phyloP scores from a whole-genome alignment of 495 filamentous ascomycete genomes.

The Penicillium canariense region DNA sequence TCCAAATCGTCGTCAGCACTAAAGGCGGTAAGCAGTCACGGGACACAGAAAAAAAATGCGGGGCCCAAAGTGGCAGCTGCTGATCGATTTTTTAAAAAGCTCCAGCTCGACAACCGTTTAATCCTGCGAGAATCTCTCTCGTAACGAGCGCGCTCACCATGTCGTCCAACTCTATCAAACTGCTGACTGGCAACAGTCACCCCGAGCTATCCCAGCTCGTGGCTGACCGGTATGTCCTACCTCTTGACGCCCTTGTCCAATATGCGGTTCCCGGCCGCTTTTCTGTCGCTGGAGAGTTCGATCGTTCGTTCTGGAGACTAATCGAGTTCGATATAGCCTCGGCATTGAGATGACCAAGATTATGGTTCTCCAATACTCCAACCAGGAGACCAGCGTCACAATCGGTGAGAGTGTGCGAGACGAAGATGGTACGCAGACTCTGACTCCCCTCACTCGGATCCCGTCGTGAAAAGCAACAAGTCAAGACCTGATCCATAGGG shows the following conservation, averaged over 20 bases:
- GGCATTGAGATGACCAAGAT: conserved; percentile 93
- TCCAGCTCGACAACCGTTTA: conserved; percentile 5
- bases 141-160: conserved; percentile 39
- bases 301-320: conserved; percentile 4
- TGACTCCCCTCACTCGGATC: not conserved
- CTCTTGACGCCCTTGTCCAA: not conserved
- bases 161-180: conserved; percentile 89
- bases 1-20: no score
- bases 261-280: conserved; percentile 1
- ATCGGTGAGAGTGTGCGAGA: conserved; percentile 96
- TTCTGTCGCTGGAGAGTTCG: not conserved
- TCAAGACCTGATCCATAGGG: not conserved
- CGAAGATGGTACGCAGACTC: conserved; percentile 70
- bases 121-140: conserved; percentile 6
- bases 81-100: conserved; percentile 23
- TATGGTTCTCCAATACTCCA: conserved; percentile 92
- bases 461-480: conserved; percentile 4
- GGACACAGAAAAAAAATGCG: conserved; percentile 36
- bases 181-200: conserved; percentile 94
- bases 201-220: conserved; percentile 85
- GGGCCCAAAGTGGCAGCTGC: conserved; percentile 22
- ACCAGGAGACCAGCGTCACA: conserved; percentile 95
- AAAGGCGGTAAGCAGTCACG: conserved; percentile 32
- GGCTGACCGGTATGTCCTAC: conserved; percentile 73
- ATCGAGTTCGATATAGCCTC: conserved; percentile 52